Conservation (phyloP, 2,329 filamentous ascomycete species). For the Bipolaris sorokiniana region DNA sequence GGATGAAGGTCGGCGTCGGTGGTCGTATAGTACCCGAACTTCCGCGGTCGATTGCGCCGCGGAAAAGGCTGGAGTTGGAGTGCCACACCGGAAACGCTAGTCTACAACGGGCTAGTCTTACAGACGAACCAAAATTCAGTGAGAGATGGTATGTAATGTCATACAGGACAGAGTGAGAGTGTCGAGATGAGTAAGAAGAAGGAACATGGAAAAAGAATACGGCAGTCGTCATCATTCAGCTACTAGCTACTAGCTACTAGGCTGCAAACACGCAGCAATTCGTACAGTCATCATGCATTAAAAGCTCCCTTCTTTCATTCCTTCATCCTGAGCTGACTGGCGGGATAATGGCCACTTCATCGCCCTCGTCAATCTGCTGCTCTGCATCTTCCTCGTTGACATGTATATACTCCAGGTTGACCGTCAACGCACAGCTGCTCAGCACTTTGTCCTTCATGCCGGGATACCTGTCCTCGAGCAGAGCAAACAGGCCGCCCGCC, state of each 20-base stretch:
- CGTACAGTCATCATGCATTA: neutral
- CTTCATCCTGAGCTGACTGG: slow-evolving; percentile 77
- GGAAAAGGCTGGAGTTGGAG: slow-evolving; percentile 2
- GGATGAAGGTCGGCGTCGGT: slow-evolving; percentile 29
- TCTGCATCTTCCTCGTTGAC: slow-evolving; percentile 61
- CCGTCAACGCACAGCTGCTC: slow-evolving; percentile 74
- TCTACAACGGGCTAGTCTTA: neutral
- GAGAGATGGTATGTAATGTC: neutral
- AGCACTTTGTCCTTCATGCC: slow-evolving; percentile 74
- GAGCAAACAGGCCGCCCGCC: slow-evolving; percentile 67
- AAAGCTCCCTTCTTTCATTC: neutral
- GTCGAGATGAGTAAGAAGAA: neutral
- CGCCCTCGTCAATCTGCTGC: slow-evolving; percentile 69
- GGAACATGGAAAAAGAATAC: neutral
- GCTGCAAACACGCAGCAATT: neutral
- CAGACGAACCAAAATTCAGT: neutral
- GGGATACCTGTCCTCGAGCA: slow-evolving; percentile 71
- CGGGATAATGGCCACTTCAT: slow-evolving; percentile 87
- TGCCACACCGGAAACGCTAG: neutral
- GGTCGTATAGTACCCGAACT: slow-evolving; percentile 18
- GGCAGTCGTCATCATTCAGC: neutral
- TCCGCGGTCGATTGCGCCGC: slow-evolving; percentile 11
- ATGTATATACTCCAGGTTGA: slow-evolving; percentile 84
- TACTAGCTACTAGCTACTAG: neutral
- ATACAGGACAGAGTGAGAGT: neutral